Percentiles rank a stretch among this genome's conserved stretches.
These are phyloP conservation scores for Pugionium dolabratum DNA, from an alignment of 345 rosid species.

Conservation along the genomic window DNA sequence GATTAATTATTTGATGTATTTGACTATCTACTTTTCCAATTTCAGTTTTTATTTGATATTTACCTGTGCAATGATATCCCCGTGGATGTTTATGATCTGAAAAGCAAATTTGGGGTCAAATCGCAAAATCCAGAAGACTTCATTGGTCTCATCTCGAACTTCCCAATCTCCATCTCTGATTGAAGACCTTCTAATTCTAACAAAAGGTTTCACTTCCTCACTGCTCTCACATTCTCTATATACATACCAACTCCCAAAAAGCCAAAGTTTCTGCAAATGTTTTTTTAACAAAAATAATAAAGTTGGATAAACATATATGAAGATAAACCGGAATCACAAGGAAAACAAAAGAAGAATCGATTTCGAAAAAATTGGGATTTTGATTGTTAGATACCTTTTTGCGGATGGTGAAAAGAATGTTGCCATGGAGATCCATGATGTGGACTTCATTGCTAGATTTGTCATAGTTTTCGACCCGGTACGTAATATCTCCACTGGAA, in stretches of 20 bases:
- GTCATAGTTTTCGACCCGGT: constrained; percentile 64
- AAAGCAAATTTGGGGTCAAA: constrained; percentile 38
- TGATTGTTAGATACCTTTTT: constrained; percentile 37
- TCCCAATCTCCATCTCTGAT: constrained; percentile 42
- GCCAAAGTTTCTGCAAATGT: constrained; percentile 38
- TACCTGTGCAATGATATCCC: constrained; percentile 42
- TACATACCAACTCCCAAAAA: constrained; percentile 40
- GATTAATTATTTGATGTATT: background rate
- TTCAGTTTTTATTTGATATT: background rate
- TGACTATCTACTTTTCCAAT: background rate
- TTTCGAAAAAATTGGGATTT: background rate
- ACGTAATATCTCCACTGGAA: constrained; percentile 52
- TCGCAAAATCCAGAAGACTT: constrained; percentile 40
- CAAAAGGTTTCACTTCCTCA: constrained; percentile 39
- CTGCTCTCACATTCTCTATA: constrained; percentile 39
- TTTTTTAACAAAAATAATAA: background rate
- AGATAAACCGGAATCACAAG: background rate
- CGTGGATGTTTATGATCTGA: constrained; percentile 35
- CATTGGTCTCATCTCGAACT: constrained; percentile 39
- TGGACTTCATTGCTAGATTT: constrained; percentile 51
- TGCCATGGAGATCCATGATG: constrained; percentile 66
- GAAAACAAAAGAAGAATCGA: background rate
- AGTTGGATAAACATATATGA: too few species aligned
- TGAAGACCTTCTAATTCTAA: constrained; percentile 33
- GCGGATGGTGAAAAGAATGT: constrained; percentile 54